Base-by-base conservation (phyloP, 2,329 filamentous ascomycete genomes). In the Cordyceps cicadae region DNA sequence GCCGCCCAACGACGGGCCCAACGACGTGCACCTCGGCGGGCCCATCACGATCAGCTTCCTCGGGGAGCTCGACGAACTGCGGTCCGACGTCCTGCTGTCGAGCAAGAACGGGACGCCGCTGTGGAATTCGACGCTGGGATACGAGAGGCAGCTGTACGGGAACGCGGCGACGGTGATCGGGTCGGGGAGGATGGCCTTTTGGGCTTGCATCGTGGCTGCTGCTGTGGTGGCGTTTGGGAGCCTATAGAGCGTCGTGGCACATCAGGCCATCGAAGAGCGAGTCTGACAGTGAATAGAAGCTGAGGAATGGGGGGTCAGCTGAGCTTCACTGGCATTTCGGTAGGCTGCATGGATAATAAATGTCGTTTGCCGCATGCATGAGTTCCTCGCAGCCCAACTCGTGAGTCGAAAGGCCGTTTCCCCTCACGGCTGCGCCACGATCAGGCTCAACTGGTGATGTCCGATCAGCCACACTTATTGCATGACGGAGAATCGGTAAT, bases 31-130 rank as follows among this genome's bases (percentile, higher is more conserved):
- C 34, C 46, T 57, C 1, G 54, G 54, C 14, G 54, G 54, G 15
- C 45, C 54, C n/a, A 57, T 57, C 19, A 57, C 54, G 4, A 57
- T 57, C 14, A 57, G 54, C 15, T 57, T 57, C 11, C 54, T 57
- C 15, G 45, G 54, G 3, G 54, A 57, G 34, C 24, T 57, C n/a
- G 54, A 57, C 21, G 54, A 57, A n/a, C 32, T 57, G 9, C 54
- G 45, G 19, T 57, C 54, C 8, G 54, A 57, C n/a, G 11, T 24
- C 19, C 12, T 57, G 43, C 29, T 57, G 11, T 15, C 54, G 9
- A 57, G 54, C 43, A 39, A 21, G 19, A 57, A 57, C 21, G 54
- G 54, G 17, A 57, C 54, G 19, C 54, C 54, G 1, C 17, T 49
- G 4, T 57, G 54, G 54, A 57, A 57, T 8, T 24, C 26, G 21